Base-by-base conservation (phyloP, 2,329 filamentous ascomycete species). In the Colletotrichum sp. region DNA sequence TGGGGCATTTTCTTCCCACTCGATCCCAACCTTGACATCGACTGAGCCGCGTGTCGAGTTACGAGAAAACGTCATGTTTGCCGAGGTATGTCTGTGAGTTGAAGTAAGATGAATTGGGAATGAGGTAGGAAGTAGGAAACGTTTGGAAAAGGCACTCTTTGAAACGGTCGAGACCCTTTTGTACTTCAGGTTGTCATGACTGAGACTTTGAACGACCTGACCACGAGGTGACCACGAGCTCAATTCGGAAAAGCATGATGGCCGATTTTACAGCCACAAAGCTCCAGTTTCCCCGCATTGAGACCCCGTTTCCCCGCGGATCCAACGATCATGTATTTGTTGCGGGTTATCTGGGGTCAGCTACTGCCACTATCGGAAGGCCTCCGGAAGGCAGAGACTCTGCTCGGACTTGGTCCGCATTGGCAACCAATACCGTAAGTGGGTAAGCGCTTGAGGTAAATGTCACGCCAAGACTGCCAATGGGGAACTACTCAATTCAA, bases 261-360 rank as follows among this genome's bases (percentile, higher is more conserved):
- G 10, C 12, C n/a, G 13, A 52, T 21, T 21, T n/a, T 21, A 9
- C n/a, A 49, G 44, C n/a, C 15, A 49, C 9, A 21, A 49, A 49
- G 44, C 44, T 49, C 44, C 12, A 52, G 44, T 21, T 52, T 52
- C 44, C 44, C 44, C 44, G 44, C 44, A 52, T 21, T 52, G 44
- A 24, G n/a, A 24, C 44, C n/a, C 44, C n/a, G 10, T 21, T 52
- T 52, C 44, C 44, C 71, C 71, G 32, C 66, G 44, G 16, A 24
- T 7, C 6, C 6, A 16, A 21, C 7, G 9, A 34, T 13, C n/a
- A n/a, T n/a, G 30, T 21, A 26, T 36, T 13, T 18, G 9, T 44
- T 59, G 66, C 24, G 71, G 71, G 71, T 64, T 70, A 32, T 69
- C 66, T 74, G 71, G 71, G 71, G 71, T 64, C 15, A 18, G 24